phyloP scores from a whole-genome alignment of 371 early-diverging fungal species.

The Apophysomyces variabilis region DNA sequence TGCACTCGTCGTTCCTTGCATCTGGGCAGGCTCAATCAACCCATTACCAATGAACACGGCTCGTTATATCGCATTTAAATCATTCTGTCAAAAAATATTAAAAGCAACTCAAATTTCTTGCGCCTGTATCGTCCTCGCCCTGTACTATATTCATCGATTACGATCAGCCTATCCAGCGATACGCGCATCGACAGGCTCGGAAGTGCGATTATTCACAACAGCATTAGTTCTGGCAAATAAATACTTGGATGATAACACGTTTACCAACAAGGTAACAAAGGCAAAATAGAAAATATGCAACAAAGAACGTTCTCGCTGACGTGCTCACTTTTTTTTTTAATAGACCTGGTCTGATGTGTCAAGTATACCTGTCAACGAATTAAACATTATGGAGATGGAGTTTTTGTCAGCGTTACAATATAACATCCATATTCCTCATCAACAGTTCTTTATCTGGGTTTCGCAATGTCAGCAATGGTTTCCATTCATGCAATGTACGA shows the following conservation, averaged over 20 bases:
- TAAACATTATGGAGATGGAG: slow-evolving; percentile 75
- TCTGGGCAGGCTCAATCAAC: slow-evolving; percentile 46
- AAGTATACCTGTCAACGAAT: slow-evolving; percentile 58
- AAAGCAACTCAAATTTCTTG: slow-evolving; percentile 43
- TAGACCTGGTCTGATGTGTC: slow-evolving; percentile 75
- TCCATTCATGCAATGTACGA: slow-evolving; percentile 7
- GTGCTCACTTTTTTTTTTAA: slow-evolving; percentile 1
- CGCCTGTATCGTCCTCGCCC: slow-evolving; percentile 36
- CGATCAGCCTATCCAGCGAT: slow-evolving; percentile 38
- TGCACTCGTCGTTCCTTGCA: slow-evolving; percentile 49
- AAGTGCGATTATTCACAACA: slow-evolving; percentile 64
- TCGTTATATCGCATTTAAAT: slow-evolving; percentile 31
- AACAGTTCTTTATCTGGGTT: slow-evolving; percentile 37
- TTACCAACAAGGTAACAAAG: slow-evolving; percentile 54
- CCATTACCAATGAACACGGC: slow-evolving; percentile 17
- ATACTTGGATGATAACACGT: slow-evolving; percentile 71
- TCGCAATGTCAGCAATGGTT: slow-evolving; percentile 40
- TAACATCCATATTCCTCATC: slow-evolving; percentile 29
- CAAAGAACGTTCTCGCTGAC: too few relatives aligned
- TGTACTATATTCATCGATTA: slow-evolving; percentile 43
- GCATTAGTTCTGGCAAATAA: slow-evolving; percentile 67
- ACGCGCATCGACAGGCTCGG: slow-evolving; percentile 52
- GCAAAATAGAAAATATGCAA: neutral
- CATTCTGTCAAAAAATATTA: slow-evolving; percentile 52
- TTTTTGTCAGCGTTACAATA: slow-evolving; percentile 65